Evolutionary conservation across 192 early-diverging fungal genomes (phyloP).

Genomic region (Coemansia sp.): DNA sequence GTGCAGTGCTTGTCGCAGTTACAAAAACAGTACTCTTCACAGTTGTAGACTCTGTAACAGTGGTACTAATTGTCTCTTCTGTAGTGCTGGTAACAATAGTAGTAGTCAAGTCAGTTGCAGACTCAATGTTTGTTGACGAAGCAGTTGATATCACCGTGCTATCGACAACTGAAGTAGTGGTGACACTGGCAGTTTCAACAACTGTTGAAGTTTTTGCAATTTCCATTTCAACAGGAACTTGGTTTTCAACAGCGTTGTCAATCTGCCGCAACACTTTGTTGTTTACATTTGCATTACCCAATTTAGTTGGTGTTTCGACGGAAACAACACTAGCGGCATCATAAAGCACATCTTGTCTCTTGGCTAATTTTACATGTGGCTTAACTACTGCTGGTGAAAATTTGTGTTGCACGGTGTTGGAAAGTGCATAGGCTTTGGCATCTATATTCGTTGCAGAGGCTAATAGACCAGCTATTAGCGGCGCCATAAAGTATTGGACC

Average conservation of each 20-base stretch:
- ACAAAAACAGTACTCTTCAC: neutral
- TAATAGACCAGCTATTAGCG: conserved; percentile 9
- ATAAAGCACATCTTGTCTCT: no score
- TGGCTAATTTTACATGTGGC: no score
- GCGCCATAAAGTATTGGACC: neutral
- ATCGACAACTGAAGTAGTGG: neutral
- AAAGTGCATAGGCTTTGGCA: neutral
- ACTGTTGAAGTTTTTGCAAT: neutral
- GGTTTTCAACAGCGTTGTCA: no score
- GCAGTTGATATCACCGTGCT: neutral
- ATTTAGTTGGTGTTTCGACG: neutral
- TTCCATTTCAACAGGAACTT: neutral
- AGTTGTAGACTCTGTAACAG: neutral
- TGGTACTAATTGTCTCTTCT: conserved; percentile 5
- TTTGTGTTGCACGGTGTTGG: no score
- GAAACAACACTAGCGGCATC: no score
- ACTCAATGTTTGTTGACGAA: neutral
- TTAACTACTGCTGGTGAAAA: no score
- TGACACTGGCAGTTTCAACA: conserved; percentile 5
- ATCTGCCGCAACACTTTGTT: no score
- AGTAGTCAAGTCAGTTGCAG: conserved; percentile 9
- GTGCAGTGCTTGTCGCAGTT: neutral
- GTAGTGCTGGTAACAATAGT: conserved; percentile 11
- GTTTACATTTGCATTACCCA: neutral
- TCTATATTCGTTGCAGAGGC: neutral